Percentiles rank a stretch among this genome's conserved stretches.
Conservation (phyloP, 345 rosid species). For the Psidium friedrichsthalianum region DNA sequence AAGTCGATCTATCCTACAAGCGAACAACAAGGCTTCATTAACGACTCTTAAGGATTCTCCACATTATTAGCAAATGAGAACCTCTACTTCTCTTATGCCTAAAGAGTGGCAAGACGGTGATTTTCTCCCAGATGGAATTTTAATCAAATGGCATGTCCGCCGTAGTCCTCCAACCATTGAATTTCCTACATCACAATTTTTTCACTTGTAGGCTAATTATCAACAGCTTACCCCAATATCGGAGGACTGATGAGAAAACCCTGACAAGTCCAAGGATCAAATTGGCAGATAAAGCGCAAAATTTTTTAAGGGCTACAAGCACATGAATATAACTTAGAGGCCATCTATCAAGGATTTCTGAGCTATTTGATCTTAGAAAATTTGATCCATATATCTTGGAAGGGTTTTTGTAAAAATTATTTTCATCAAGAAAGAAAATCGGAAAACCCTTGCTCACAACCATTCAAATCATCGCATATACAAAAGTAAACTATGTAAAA, state of each 20-base stretch:
- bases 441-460: not conserved
- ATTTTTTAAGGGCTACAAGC: too few species aligned
- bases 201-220: not conserved
- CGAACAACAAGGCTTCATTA: not conserved
- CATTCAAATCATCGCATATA: not conserved
- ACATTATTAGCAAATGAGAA: not conserved
- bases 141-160: not conserved
- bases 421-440: not conserved
- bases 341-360: not conserved
- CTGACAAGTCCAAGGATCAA: not conserved
- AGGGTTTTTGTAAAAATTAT: not conserved
- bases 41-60: not conserved
- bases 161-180: not conserved
- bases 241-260: not conserved
- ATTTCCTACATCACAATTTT: not conserved
- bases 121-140: not conserved
- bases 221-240: not conserved
- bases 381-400: not conserved
- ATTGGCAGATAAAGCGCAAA: not conserved
- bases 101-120: not conserved
- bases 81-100: too few species aligned
- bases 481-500: not conserved
- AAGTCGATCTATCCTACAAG: not conserved
- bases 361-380: not conserved
- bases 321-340: too few species aligned